Conservation (phyloP, 2,329 filamentous ascomycete genomes). For the Paracoccidioides brasiliensis region DNA sequence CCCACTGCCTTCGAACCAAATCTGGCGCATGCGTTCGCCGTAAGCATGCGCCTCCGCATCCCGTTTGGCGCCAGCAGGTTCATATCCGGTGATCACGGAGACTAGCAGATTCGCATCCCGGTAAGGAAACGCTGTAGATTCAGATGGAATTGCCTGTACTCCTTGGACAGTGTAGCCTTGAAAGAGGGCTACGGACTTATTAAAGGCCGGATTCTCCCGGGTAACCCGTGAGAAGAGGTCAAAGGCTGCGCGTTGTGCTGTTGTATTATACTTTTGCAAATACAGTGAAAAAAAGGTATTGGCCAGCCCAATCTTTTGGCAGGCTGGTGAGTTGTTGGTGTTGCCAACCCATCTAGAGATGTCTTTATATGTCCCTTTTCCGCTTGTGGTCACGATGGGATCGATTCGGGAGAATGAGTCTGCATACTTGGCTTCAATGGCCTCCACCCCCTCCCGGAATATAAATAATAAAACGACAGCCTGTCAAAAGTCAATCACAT, state of each 20-base stretch:
- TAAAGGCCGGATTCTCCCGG: constrained; percentile 22
- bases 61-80: constrained; percentile 13
- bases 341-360: constrained; percentile 35
- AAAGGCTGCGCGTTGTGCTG: constrained; percentile 26
- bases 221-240: constrained; percentile 23
- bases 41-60: constrained; percentile 16
- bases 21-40: constrained; percentile 21
- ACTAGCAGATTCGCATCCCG: constrained; percentile 34
- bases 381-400: constrained; percentile 22
- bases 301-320: constrained; percentile 30
- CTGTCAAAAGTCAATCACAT: constrained; percentile 5
- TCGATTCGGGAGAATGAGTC: constrained; percentile 33
- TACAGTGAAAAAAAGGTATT: constrained; percentile 37
- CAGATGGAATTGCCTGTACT: constrained; percentile 26
- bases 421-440: constrained; percentile 31
- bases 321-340: constrained; percentile 23
- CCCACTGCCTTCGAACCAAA: constrained; percentile 15
- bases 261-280: constrained; percentile 27
- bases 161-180: constrained; percentile 41
- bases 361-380: constrained; percentile 34
- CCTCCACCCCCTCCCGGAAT: constrained; percentile 23
- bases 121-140: constrained; percentile 35
- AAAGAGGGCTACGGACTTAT: constrained; percentile 40
- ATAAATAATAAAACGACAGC: constrained; percentile 22
- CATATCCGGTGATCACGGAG: constrained; percentile 21